phyloP scores from a whole-genome alignment of 495 filamentous ascomycete species.

The Neohortaea acidophila region DNA sequence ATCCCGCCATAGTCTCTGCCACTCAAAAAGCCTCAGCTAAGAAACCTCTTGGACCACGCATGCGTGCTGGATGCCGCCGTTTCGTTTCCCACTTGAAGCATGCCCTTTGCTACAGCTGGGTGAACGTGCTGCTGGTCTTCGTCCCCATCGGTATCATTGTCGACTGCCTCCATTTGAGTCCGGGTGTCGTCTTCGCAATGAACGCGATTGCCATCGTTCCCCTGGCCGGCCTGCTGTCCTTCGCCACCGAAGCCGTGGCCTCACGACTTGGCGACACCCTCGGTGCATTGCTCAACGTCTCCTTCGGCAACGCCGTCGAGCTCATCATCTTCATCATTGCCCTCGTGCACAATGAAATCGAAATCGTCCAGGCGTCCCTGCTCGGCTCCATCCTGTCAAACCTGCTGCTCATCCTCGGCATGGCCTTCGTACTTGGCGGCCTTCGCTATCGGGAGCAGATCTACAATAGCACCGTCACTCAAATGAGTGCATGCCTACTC shows the following conservation, averaged over 20 bases:
- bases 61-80: constrained; percentile 28
- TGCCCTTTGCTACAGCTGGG: constrained; percentile 50
- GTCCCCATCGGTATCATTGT: constrained; percentile 65
- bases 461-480: constrained; percentile 87
- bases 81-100: constrained; percentile 38
- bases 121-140: constrained; percentile 66
- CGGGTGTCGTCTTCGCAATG: constrained; percentile 53
- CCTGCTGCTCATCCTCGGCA: constrained; percentile 73
- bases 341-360: constrained; percentile 62
- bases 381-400: constrained; percentile 82
- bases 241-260: constrained; percentile 73
- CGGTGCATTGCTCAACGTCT: constrained; percentile 71
- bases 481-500: constrained; percentile 87
- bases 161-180: constrained; percentile 28
- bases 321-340: constrained; percentile 75
- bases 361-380: constrained; percentile 77
- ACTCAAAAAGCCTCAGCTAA: constrained; percentile 27
- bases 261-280: constrained; percentile 62
- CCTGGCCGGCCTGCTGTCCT: constrained; percentile 59
- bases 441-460: constrained; percentile 81
- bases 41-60: constrained; percentile 10
- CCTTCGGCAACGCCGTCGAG: constrained; percentile 82
- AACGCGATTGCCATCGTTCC: constrained; percentile 76
- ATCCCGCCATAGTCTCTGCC: constrained; percentile 27
- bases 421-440: constrained; percentile 78